Base-by-base conservation (phyloP, 2,329 filamentous ascomycete genomes). In the Colletotrichum tropicale region DNA sequence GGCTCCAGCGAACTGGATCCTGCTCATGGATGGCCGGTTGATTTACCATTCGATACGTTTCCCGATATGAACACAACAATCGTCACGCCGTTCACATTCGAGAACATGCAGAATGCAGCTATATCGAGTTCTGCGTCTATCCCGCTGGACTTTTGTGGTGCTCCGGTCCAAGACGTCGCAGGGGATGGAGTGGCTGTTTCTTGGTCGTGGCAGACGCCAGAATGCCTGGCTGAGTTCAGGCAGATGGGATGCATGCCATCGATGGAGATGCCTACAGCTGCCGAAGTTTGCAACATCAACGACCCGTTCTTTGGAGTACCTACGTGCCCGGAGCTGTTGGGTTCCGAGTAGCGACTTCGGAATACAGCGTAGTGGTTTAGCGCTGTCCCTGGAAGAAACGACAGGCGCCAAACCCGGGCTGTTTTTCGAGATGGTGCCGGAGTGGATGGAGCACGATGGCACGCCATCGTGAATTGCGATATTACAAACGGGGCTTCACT, bases 31-130 rank as follows among this genome's bases (percentile, higher is more conserved):
- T 28, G 6, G 52, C 13, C 21, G 12, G 2, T 56, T 24, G 13
- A 56, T 5, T 24, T 18, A 28, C 0, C 52, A 1, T 0, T 56
- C 0, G 26, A 24, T 0, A 8, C 7, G 0, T 56, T 58, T 58
- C 2, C 55, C 12, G 55, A 58, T 0, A 0, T 58, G 13, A 9
- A 28, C 55, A 58, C 18, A n/a, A 0, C 38, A 12, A 0, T n/a
- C 9, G 1, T n/a, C 0, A 7, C 38, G 38, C 38, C 38, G 1
- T 48, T 48, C 3, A 48, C 38, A 48, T 48, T 48, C 18, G 38
- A 48, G 18, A 48, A 48, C 38, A n/a, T 48, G 38, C 38, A 48
- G 38, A 48, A 12, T 18, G 38, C 38, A n/a, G 38, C 55, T 7
- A 28, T 24, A 58, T 58, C 55, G 18, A 58, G 55, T 0, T 56